Evolutionary conservation across 306 rosid genomes (phyloP).

Genomic region (Rosa persica): DNA sequence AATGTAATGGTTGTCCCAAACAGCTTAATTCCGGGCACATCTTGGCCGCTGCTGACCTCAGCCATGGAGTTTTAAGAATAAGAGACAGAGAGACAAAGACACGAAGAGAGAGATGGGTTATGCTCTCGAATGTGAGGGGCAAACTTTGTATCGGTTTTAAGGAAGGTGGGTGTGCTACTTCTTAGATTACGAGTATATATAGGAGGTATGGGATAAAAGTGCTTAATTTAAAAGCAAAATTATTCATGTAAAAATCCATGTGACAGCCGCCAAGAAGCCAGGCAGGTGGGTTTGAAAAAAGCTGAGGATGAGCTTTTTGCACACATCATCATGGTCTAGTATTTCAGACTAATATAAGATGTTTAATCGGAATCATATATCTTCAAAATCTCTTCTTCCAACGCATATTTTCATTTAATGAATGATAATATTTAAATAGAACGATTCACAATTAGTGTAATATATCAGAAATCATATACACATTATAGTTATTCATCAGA

Average conservation of each 20-base stretch:
- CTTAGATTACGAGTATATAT: neutral
- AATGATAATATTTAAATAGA: neutral
- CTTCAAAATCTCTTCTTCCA: neutral
- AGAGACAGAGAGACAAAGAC: slow-evolving; percentile 8
- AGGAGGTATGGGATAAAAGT: slow-evolving; percentile 30
- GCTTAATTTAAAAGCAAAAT: slow-evolving; percentile 7
- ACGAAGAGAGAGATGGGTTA: neutral
- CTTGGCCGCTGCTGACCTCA: slow-evolving; percentile 36
- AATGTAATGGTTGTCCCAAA: slow-evolving; percentile 67
- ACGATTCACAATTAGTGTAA: neutral
- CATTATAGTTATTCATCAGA: neutral
- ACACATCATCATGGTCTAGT: slow-evolving; percentile 43
- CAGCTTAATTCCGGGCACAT: slow-evolving; percentile 69
- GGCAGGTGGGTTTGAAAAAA: slow-evolving; percentile 36
- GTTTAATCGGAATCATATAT: neutral
- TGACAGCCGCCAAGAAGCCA: slow-evolving; percentile 35
- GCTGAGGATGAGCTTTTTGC: slow-evolving; percentile 58
- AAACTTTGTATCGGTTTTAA: neutral
- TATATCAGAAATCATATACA: neutral
- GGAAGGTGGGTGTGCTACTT: slow-evolving; percentile 6
- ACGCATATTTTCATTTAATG: neutral
- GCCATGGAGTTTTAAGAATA: slow-evolving; percentile 38
- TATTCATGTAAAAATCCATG: slow-evolving; percentile 23
- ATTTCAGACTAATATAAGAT: neutral
- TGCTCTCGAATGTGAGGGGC: neutral